Base-by-base conservation (phyloP, 2,329 filamentous ascomycete genomes). In the Neospermospora avenae region DNA sequence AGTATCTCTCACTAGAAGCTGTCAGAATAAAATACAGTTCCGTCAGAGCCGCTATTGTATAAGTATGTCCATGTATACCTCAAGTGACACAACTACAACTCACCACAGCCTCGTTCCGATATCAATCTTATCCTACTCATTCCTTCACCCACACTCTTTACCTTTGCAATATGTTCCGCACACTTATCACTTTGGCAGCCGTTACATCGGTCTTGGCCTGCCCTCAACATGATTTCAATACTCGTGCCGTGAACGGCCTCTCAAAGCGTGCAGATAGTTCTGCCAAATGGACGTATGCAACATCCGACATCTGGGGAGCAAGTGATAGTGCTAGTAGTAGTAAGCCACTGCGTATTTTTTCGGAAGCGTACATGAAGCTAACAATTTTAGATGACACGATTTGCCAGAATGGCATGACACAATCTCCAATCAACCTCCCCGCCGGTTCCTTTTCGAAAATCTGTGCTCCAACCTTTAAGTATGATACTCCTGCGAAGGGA, bases 381-480 rank as follows among this genome's bases (percentile, higher is more conserved):
- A 51, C 18, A 8, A 10, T 10, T 14, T 5, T 4, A 59, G 57
- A 59, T 42, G 53, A 59, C 37, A 53, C 49, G 1, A 28, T 53
- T 14, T 60, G 58, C 44, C 49, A 41, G 4, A 45, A 35, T 14
- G 58, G 58, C 7, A 52, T 20, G 5, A 56, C 22, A 2, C 58
- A 60, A 39, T 56, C 53, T 5, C 58, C 58, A 3, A 57, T 60
- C 35, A 45, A 60, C 28, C 58, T 60, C 13, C 37, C 37, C n/a
- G 18, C 37, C 2, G 34, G 25, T 20, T 14, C 7, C 3, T 53
- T 56, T 45, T 56, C 53, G 18, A 46, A 11, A 10, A 51, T 16
- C 35, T 39, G 57, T 28, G 41, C 25, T 4, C 44, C 48, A 18
- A 57, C n/a, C 6, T 60, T 60, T 46, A 22, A 24, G 2, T 60